phyloP scores from a whole-genome alignment of 345 rosid genomes.

The Kandelia obovata region DNA sequence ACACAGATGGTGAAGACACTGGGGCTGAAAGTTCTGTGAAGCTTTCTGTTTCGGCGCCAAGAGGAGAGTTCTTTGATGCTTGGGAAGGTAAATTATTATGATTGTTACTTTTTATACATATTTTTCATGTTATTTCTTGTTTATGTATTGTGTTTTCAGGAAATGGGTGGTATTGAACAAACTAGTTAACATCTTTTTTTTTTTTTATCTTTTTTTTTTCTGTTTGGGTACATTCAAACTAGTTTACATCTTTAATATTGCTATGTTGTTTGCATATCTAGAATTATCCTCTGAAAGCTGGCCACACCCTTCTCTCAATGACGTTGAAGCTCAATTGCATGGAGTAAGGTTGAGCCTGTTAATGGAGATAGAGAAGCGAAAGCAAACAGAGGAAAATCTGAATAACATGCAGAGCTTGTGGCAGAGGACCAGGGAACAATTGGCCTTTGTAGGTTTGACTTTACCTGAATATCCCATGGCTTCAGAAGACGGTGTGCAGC shows the following conservation, averaged over 20 bases:
- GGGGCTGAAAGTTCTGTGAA: slow-evolving; percentile 39
- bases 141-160: too few relatives aligned
- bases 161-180: too few relatives aligned
- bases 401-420: slow-evolving; percentile 47
- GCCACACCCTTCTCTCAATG: slow-evolving; percentile 32
- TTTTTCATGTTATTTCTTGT: not conserved
- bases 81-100: slow-evolving; percentile 58
- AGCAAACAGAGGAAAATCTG: slow-evolving; percentile 68
- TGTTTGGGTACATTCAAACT: too few relatives aligned
- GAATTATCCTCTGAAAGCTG: slow-evolving; percentile 66
- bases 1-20: slow-evolving; percentile 46
- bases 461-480: slow-evolving; percentile 51
- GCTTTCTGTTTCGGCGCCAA: slow-evolving; percentile 30
- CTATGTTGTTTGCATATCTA: slow-evolving; percentile 16
- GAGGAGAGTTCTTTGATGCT: slow-evolving; percentile 75
- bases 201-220: too few relatives aligned
- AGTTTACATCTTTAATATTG: too few relatives aligned
- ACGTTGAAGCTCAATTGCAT: slow-evolving; percentile 49
- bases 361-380: slow-evolving; percentile 70
- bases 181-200: too few relatives aligned
- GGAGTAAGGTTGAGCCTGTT: slow-evolving; percentile 55
- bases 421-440: slow-evolving; percentile 62
- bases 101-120: not conserved
- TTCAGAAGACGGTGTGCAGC: slow-evolving; percentile 33
- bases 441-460: slow-evolving; percentile 53